Evolutionary conservation across 2,329 filamentous ascomycete species (phyloP), one percentile per base, ranked within the genome.

Genomic region (Sclerotinia borealis): DNA sequence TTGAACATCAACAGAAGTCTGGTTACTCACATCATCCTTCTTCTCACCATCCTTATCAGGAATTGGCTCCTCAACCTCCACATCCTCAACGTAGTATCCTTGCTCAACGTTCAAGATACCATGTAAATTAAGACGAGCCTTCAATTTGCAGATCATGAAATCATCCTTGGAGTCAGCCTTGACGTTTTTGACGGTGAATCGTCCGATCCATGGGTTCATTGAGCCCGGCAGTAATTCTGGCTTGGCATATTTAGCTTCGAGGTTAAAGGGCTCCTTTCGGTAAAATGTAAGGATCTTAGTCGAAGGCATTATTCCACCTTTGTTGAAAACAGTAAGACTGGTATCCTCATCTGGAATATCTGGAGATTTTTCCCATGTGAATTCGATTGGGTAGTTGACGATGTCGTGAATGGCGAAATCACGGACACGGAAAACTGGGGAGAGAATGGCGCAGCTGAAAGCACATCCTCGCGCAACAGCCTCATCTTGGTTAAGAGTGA

Each of bases 121-220:
- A 80, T 98, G 93, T 68, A 98, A 85, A 80, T 99, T 99, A 63
- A 99, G 85, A 68, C 95, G 88, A 54, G 95, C 93, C 85, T 98
- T 98, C 67, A 99, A 88, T 83, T 99, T 99, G 89, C 95, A 99
- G 74, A 98, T 96, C 93, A 99, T 98, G 78, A 98, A 99, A 76
- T 98, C 95, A 65, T 96, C 91, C 76, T 95, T 93, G 69, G 88
- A 85, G 75, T 96, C 92, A 47, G 92, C 89, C 84, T 97, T 93
- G 75, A 99, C 93, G 51, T 90, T 91, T 85, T 99, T 99, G 77
- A 99, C 92, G 48, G 93, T 96, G 82, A 99, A 99, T 68, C 92
- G 88, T 63, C 95, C 95, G 71, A 99, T 97, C 90, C 93, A 98
- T 54, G 95, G 91, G 76, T 92, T 91, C 67, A 89, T 83, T 83